Conservation (phyloP, 148 eudicot species). For the Linanthus parryae region DNA sequence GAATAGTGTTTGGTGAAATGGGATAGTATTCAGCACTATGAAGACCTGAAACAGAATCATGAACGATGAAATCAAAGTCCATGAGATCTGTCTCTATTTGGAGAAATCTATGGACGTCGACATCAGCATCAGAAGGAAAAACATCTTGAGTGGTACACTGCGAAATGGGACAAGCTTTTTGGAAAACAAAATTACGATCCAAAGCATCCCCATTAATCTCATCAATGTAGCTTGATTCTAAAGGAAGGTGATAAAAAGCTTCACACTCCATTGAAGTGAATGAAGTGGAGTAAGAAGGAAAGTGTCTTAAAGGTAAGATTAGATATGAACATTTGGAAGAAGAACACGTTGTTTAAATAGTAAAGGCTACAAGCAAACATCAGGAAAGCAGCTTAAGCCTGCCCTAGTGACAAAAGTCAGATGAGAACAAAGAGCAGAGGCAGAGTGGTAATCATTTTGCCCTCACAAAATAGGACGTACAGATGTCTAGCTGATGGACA, state of each 20-base stretch:
- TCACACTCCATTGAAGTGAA: conserved; percentile 22
- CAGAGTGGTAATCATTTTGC: too few species aligned
- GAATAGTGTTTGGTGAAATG: too few species aligned
- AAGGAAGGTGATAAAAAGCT: neutral
- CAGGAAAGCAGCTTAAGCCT: too few species aligned
- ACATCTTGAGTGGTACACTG: conserved; percentile 5
- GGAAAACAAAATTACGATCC: neutral
- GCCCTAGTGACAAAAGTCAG: too few species aligned
- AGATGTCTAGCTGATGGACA: too few species aligned
- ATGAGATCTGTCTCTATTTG: conserved; percentile 13
- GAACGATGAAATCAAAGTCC: conserved; percentile 9
- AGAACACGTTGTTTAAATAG: too few species aligned
- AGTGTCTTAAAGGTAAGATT: neutral
- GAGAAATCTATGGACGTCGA: conserved; percentile 13
- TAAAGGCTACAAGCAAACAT: too few species aligned
- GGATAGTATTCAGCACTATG: too few species aligned
- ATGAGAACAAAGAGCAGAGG: too few species aligned
- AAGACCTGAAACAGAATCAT: neutral
- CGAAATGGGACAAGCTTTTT: conserved; percentile 8
- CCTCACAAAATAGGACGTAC: too few species aligned
- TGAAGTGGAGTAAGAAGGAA: too few species aligned
- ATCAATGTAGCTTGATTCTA: conserved; percentile 2
- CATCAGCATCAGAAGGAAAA: conserved; percentile 1
- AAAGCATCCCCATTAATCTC: conserved; percentile 7
- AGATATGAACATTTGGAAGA: neutral